Conservation (phyloP, 192 early-diverging fungal genomes). For the Chytriomyces sp. region DNA sequence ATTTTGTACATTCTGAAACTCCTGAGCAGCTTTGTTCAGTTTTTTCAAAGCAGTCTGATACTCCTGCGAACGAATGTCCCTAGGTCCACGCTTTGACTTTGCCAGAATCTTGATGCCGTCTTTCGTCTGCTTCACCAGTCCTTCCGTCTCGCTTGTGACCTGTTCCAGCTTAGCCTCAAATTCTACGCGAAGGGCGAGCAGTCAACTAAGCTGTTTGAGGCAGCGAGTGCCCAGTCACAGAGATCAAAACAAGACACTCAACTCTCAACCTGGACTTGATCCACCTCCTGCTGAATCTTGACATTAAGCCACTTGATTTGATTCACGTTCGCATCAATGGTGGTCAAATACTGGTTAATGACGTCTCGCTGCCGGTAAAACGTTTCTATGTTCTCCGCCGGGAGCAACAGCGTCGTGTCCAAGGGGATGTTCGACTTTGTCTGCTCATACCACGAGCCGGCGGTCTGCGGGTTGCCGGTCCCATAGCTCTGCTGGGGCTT, state of each 20-base stretch:
- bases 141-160: neutral
- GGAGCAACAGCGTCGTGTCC: neutral
- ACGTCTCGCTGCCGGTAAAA: neutral
- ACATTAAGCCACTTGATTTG: neutral
- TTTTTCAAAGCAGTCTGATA: neutral
- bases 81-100: neutral
- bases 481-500: no score
- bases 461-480: no score
- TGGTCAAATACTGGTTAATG: neutral
- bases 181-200: no score
- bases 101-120: constrained; percentile 14
- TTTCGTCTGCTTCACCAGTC: neutral
- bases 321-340: neutral
- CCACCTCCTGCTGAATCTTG: neutral
- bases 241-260: no score
- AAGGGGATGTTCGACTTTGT: neutral
- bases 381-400: neutral
- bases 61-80: neutral
- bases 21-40: neutral
- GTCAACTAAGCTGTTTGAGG: no score
- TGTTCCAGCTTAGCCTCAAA: neutral
- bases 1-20: constrained; percentile 3
- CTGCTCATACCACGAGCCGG: no score
- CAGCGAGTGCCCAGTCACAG: no score
- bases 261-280: neutral